Evolutionary conservation across 2,329 filamentous ascomycete species (phyloP).

Genomic region (Fusarium circinatum): DNA sequence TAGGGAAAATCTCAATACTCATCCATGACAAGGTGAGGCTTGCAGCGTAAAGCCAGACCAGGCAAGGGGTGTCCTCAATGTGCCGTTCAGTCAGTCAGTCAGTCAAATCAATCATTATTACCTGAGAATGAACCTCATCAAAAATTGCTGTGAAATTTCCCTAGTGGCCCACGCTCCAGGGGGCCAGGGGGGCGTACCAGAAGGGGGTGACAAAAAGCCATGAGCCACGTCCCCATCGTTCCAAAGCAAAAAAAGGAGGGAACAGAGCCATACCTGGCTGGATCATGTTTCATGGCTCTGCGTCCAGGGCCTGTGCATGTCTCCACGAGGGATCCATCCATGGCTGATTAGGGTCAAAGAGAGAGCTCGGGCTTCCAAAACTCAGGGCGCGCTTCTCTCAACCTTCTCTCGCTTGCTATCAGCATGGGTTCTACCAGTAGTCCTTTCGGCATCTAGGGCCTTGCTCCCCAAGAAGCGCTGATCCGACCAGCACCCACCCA

Average conservation of each 20-base stretch:
- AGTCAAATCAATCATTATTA: slow-evolving; percentile 21
- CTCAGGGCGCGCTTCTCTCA: slow-evolving; percentile 32
- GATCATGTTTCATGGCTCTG: slow-evolving; percentile 39
- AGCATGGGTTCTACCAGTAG: slow-evolving; percentile 20
- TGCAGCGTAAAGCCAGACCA: slow-evolving; percentile 17
- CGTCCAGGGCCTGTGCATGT: slow-evolving; percentile 33
- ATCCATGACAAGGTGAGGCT: slow-evolving; percentile 18
- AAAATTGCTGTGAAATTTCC: slow-evolving; percentile 37
- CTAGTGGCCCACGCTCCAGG: slow-evolving; percentile 14
- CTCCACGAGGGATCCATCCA: slow-evolving; percentile 33
- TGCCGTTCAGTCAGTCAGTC: slow-evolving; percentile 11
- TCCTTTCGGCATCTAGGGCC: slow-evolving; percentile 17
- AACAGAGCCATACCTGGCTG: slow-evolving; percentile 29
- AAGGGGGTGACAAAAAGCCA: slow-evolving; percentile 32
- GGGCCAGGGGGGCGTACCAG: slow-evolving; percentile 20
- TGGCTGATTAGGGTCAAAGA: slow-evolving; percentile 29
- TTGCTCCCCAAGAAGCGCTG: slow-evolving; percentile 22
- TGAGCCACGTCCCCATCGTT: slow-evolving; percentile 15
- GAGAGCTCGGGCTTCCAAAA: slow-evolving; percentile 27
- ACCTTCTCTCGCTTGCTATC: slow-evolving; percentile 31
- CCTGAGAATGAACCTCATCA: slow-evolving; percentile 35
- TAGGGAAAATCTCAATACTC: slow-evolving; percentile 23
- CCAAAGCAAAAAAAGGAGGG: slow-evolving; percentile 34
- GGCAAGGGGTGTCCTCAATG: slow-evolving; percentile 23
- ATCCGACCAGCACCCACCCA: slow-evolving; percentile 20